A percentile compares a stretch with the other conserved stretches of the same genome.
phyloP scores from a whole-genome alignment of 2,329 filamentous ascomycete genomes.

The Colletotrichum cuscutae region DNA sequence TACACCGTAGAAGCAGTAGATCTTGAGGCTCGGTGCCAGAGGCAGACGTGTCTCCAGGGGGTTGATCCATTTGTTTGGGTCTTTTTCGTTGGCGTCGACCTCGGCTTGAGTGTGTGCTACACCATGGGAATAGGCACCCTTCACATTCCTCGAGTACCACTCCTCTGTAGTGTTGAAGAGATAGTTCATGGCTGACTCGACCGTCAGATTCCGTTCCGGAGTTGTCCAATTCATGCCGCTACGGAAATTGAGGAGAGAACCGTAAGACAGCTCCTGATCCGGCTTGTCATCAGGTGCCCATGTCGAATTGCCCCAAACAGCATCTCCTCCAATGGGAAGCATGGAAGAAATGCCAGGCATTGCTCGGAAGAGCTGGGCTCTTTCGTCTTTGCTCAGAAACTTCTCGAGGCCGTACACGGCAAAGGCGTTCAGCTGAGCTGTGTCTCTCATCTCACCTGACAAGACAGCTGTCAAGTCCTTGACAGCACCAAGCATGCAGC shows the following conservation, averaged over 20 bases:
- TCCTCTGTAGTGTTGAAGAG: conserved; percentile 81
- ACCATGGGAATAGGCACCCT: conserved; percentile 85
- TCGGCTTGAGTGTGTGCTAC: conserved; percentile 82
- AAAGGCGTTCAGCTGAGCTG: conserved; percentile 94
- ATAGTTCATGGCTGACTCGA: conserved; percentile 80
- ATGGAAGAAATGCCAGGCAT: conserved; percentile 98
- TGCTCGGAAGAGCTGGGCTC: conserved; percentile 91
- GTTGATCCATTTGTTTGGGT: conserved; percentile 90
- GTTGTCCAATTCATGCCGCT: conserved; percentile 70
- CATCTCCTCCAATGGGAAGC: conserved; percentile 92
- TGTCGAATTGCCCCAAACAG: conserved; percentile 90
- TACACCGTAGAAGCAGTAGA: conserved; percentile 97
- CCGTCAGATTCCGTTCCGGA: conserved; percentile 80
- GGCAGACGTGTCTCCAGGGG: conserved; percentile 90
- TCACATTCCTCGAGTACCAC: conserved; percentile 84
- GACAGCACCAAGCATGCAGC: conserved; percentile 94
- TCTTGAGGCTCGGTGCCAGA: conserved; percentile 87
- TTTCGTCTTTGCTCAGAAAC: conserved; percentile 89
- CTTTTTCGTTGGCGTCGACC: conserved; percentile 84
- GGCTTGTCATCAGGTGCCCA: conserved; percentile 90
- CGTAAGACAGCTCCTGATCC: conserved; percentile 78
- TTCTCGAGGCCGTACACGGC: conserved; percentile 97
- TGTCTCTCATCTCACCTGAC: conserved; percentile 98
- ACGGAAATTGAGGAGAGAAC: conserved; percentile 87
- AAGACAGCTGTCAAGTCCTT: conserved; percentile 92